Percentiles rank a stretch among this genome's conserved stretches.
Conservation (phyloP, 192 early-diverging fungal species). For the Backusella australiensis region DNA sequence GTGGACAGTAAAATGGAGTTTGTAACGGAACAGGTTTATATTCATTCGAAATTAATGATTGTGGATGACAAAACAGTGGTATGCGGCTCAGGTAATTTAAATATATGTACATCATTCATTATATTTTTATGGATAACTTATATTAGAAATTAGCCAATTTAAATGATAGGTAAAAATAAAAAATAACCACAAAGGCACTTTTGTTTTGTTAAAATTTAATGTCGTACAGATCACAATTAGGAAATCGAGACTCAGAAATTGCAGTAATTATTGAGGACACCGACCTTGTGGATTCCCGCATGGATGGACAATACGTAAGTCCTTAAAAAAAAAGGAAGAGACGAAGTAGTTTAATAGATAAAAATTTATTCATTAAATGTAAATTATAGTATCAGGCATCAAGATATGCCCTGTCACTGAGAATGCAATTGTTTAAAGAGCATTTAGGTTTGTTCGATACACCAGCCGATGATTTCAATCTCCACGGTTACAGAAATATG, state of each 20-base stretch:
- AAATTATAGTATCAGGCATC: constrained; percentile 58
- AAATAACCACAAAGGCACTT: neutral
- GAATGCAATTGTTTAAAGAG: constrained; percentile 78
- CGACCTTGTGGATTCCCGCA: constrained; percentile 59
- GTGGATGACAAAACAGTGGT: constrained; percentile 82
- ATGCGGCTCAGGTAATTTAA: constrained; percentile 64
- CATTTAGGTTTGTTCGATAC: constrained; percentile 70
- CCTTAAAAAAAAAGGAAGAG: neutral
- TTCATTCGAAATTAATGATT: constrained; percentile 88
- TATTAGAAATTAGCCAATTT: constrained; percentile 24
- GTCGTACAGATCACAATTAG: constrained; percentile 71
- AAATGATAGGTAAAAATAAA: constrained; percentile 30
- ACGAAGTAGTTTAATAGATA: neutral
- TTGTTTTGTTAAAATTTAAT: neutral
- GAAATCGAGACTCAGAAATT: constrained; percentile 86
- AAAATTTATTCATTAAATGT: neutral
- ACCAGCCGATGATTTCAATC: neutral
- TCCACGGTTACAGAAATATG: neutral
- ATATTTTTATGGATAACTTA: neutral
- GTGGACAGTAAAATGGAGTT: constrained; percentile 37
- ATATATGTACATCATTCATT: neutral
- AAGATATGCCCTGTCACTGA: constrained; percentile 67
- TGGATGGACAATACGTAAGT: constrained; percentile 65
- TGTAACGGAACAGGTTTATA: constrained; percentile 83
- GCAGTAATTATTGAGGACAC: constrained; percentile 83